Conservation (phyloP, 345 rosid genomes). For the Salix suchowensis region DNA sequence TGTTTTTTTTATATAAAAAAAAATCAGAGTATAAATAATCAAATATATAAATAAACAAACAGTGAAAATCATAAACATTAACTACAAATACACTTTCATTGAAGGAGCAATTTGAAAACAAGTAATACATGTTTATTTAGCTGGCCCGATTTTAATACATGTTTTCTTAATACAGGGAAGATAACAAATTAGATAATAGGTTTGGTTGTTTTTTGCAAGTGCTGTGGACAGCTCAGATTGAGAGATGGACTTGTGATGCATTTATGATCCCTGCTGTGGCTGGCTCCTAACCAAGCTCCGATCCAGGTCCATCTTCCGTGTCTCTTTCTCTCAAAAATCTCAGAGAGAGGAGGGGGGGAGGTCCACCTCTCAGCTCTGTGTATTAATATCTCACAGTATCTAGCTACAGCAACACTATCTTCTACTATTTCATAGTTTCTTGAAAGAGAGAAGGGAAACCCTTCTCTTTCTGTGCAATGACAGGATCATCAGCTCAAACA, state of each 20-base stretch:
- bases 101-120: no score
- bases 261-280: not conserved
- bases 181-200: not conserved
- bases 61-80: no score
- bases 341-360: not conserved
- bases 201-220: not conserved
- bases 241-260: conserved; percentile 2
- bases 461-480: not conserved
- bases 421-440: not conserved
- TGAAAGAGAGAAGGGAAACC: not conserved
- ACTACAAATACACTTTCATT: no score
- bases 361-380: not conserved
- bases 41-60: no score
- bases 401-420: not conserved
- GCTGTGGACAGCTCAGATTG: conserved; percentile 9
- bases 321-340: not conserved
- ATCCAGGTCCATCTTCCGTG: not conserved
- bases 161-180: not conserved
- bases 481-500: not conserved
- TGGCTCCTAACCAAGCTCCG: not conserved
- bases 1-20: no score
- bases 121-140: no score
- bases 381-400: not conserved
- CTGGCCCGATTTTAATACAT: not conserved
- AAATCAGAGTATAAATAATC: no score